phyloP scores from a whole-genome alignment of 352 stramenopile species.

The Globisporangium carolinianum region DNA sequence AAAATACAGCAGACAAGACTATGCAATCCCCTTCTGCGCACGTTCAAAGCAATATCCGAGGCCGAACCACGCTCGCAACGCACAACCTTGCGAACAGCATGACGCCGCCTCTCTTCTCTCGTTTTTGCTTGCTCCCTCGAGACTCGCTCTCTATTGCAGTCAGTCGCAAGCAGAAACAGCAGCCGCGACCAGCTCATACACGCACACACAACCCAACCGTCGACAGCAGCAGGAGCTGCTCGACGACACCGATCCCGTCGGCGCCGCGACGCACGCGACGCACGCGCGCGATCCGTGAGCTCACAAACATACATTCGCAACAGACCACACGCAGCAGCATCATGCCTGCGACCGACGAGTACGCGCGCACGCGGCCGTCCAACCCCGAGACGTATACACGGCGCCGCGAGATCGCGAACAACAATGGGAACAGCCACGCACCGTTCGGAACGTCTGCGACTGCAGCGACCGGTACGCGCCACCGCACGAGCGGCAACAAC shows the following conservation, averaged over 20 bases:
- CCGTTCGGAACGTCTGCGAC: conserved; percentile 6
- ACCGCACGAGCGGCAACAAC: conserved; percentile 9
- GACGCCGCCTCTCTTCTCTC: not conserved
- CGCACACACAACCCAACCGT: no score
- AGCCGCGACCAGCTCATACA: not conserved
- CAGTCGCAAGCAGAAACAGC: not conserved
- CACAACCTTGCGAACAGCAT: not conserved
- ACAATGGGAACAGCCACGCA: conserved; percentile 4
- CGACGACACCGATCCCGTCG: no score
- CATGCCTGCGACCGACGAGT: conserved; percentile 25
- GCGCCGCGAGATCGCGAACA: conserved; percentile 9
- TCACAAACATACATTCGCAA: no score
- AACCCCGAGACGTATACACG: conserved; percentile 15
- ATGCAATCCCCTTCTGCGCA: not conserved
- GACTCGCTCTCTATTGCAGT: no score
- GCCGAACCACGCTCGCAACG: no score
- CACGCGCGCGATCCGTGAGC: no score
- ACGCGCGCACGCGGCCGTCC: conserved; percentile 27
- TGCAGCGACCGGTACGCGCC: conserved; percentile 6
- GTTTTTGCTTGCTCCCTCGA: not conserved
- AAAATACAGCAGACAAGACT: not conserved
- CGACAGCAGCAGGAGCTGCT: no score
- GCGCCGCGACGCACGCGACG: not conserved
- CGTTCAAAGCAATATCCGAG: not conserved
- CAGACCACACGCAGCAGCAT: not conserved